phyloP scores from a whole-genome alignment of 225 moss, liverwort and hornwort genomes.

The Antitrichia curtipendula region DNA sequence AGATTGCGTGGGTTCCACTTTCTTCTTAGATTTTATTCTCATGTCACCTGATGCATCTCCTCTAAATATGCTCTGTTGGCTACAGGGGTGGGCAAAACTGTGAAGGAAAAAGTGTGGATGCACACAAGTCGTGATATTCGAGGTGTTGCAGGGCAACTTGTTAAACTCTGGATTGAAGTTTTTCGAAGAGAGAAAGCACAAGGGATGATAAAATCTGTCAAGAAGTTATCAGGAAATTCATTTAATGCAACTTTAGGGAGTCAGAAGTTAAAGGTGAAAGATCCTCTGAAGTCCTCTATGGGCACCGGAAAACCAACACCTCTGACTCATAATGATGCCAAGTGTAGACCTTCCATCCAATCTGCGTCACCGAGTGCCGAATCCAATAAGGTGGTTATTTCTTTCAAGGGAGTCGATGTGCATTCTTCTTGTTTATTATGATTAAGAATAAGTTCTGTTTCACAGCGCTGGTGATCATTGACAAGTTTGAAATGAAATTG shows the following conservation, averaged over 20 bases:
- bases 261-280: conserved; percentile 15
- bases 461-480: not conserved
- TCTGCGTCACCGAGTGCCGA: conserved; percentile 22
- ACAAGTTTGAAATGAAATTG: not conserved
- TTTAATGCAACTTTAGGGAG: conserved; percentile 5
- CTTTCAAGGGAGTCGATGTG: not conserved
- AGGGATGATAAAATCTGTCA: conserved; percentile 23
- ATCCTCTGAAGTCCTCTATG: conserved; percentile 9
- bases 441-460: not conserved
- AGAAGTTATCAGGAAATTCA: conserved; percentile 22
- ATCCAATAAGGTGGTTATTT: not conserved
- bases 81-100: conserved; percentile 51
- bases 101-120: conserved; percentile 63
- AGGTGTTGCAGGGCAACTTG: conserved; percentile 54
- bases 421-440: not conserved
- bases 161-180: conserved; percentile 60
- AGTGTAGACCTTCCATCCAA: conserved; percentile 10
- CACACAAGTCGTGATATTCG: conserved; percentile 64
- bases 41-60: not conserved
- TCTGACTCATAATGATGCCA: not conserved
- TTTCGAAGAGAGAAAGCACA: conserved; percentile 47
- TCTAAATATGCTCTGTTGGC: not conserved
- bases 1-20: not conserved
- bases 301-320: conserved; percentile 1
- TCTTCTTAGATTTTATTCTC: not conserved